Conservation (phyloP, 1,284 basidiomycete genomes). For the Puccinia coronata region DNA sequence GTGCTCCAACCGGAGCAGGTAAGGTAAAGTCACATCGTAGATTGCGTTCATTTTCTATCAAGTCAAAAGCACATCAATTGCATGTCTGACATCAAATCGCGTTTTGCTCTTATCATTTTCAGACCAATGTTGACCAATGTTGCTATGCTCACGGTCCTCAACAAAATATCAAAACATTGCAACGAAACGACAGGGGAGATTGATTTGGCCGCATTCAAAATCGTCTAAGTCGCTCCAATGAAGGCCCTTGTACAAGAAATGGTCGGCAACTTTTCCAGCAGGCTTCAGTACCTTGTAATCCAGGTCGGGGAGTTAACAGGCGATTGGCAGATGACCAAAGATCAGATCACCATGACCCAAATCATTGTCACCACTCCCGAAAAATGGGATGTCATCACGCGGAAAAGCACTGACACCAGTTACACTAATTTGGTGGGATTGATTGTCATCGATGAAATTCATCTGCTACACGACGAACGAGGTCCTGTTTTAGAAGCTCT, state of each 20-base stretch:
- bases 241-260: constrained; percentile 97
- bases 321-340: constrained; percentile 96
- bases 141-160: constrained; percentile 88
- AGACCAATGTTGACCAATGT: constrained; percentile 99
- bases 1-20: constrained; percentile 97
- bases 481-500: constrained; percentile 95
- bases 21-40: constrained; percentile 62
- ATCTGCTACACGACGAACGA: constrained; percentile 94
- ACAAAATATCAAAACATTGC: constrained; percentile 80
- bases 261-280: constrained; percentile 87
- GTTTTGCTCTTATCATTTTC: not conserved
- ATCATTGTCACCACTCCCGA: constrained; percentile 99
- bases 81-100: not conserved
- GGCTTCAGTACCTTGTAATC: constrained; percentile 78
- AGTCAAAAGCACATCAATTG: not conserved
- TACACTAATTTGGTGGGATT: constrained; percentile 97
- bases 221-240: constrained; percentile 98
- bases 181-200: constrained; percentile 80
- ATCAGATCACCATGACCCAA: constrained; percentile 94
- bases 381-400: constrained; percentile 97
- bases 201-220: constrained; percentile 89
- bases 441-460: constrained; percentile 98
- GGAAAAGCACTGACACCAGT: constrained; percentile 93
- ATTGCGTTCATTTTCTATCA: not conserved
- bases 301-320: constrained; percentile 94